Evolutionary conservation across 345 rosid genomes (phyloP), one percentile per base, ranked within the genome.

Genomic region (Nephelium lappaceum): DNA sequence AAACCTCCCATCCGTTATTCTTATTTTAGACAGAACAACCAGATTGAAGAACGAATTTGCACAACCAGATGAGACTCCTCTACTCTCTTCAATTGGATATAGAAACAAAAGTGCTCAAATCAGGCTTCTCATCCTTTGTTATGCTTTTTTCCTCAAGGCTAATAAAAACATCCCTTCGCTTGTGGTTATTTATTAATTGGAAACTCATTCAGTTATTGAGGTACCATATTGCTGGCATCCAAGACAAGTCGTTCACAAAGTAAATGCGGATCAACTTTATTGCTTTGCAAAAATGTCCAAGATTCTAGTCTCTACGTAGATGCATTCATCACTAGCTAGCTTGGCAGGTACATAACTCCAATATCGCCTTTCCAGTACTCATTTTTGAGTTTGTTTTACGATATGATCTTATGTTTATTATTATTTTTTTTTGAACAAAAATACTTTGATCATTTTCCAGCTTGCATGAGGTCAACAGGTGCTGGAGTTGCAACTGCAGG

Each of bases 141-240:
- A 58, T 38, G 58, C 90, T 91, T 47, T 84, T 89, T 51, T 87
- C 93, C 23, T 74, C 89, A 18, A 82, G 76, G 63, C 81, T 91
- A 72, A 45, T 76, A 25, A 74, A 80, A 79, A 79, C 90, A 51
- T 89, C 91, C 41, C 15, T 82, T 41, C 88, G 88, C 16, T 74
- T 89, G 65, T 91, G 91, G 95, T 67, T 79, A 78, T 19, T 76
- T 89, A 8, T 89, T 80, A 71, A 84, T 88, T 74, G 93, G 89
- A 31, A 86, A 88, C 82, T 81, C 91, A 8, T 91, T 91, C 79
- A 81, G 88, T 5, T 91, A 91, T 63, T 91, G 88, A 66, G 95
- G 93, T 19, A 76, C 88, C 25, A 86, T 91, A 69, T 74, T 89
- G 79, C 85, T 91, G 75, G 89, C 93, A n/a, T 86, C 91, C 18